Evolutionary conservation across 2,329 filamentous ascomycete species (phyloP).

Genomic region (Monosporascus ibericus): DNA sequence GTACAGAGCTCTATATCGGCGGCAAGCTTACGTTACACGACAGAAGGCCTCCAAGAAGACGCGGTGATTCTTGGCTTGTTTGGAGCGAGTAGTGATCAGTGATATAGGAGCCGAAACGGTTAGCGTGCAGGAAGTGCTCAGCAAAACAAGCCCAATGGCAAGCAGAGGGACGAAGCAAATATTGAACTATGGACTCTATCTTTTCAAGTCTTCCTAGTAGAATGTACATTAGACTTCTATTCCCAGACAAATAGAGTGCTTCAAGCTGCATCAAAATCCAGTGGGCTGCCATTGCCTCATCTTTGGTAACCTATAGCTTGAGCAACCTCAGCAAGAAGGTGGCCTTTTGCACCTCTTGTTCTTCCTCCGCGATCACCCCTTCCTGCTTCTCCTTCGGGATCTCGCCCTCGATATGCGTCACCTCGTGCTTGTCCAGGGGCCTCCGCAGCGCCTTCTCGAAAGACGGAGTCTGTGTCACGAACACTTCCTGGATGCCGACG

Average conservation of each 20-base stretch:
- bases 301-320: slow-evolving; percentile 49
- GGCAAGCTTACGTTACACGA: slow-evolving; percentile 6
- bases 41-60: slow-evolving; percentile 48
- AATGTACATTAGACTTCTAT: background rate
- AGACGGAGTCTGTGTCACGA: slow-evolving; percentile 58
- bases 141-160: background rate
- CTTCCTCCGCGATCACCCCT: slow-evolving; percentile 69
- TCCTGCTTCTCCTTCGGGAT: slow-evolving; percentile 44
- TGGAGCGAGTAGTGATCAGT: too few relatives aligned
- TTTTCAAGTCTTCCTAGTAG: background rate
- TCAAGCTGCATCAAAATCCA: background rate
- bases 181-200: background rate
- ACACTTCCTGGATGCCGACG: slow-evolving; percentile 64
- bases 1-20: background rate
- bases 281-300: background rate
- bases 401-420: slow-evolving; percentile 54
- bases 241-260: background rate
- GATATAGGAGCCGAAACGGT: too few relatives aligned
- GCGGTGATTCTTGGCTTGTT: slow-evolving; percentile 16
- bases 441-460: slow-evolving; percentile 76
- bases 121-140: too few relatives aligned
- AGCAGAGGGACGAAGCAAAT: background rate
- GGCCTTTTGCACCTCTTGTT: slow-evolving; percentile 79
- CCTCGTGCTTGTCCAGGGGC: slow-evolving; percentile 64
- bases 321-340: slow-evolving; percentile 72